A percentile compares a stretch with the other conserved stretches of the same genome.
Evolutionary conservation across 2,329 filamentous ascomycete genomes (phyloP).

Genomic region (Epichloe coenophiala): DNA sequence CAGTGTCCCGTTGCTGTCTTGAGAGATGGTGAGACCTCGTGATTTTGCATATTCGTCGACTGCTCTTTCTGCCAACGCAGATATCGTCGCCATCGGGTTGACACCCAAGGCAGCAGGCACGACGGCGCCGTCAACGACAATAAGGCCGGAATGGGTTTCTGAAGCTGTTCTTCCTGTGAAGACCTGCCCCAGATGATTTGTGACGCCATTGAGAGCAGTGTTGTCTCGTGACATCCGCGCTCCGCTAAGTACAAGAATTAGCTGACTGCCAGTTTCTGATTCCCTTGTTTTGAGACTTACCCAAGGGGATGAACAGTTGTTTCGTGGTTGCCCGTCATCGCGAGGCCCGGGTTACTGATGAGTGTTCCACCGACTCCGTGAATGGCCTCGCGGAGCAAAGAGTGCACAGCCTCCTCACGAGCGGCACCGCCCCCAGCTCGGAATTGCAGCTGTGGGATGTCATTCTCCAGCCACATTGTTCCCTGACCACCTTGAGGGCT

Average conservation of each 20-base stretch:
- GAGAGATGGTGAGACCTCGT: conserved; percentile 29
- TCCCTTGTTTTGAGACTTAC: conserved; percentile 17
- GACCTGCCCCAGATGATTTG: conserved; percentile 47
- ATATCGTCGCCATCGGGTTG: conserved; percentile 57
- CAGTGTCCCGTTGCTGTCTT: conserved; percentile 31
- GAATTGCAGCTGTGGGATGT: conserved; percentile 47
- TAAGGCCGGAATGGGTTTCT: conserved; percentile 42
- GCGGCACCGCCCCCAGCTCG: conserved; percentile 44
- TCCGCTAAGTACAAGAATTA: conserved; percentile 27
- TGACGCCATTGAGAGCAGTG: conserved; percentile 41
- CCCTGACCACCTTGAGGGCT: conserved; percentile 38
- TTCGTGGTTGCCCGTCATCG: conserved; percentile 39
- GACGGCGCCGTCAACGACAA: conserved; percentile 47
- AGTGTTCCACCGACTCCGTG: conserved; percentile 45
- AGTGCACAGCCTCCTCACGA: conserved; percentile 39
- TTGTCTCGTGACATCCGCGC: conserved; percentile 49
- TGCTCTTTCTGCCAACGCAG: conserved; percentile 52
- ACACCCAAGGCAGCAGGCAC: conserved; percentile 50
- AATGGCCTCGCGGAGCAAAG: conserved; percentile 39
- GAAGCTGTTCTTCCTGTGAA: conserved; percentile 34
- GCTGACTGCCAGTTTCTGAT: too few relatives aligned
- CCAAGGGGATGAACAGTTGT: conserved; percentile 52
- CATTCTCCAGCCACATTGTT: conserved; percentile 42
- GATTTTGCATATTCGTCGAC: conserved; percentile 36
- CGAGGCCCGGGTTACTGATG: conserved; percentile 43